These are phyloP conservation scores for Kwoniella dendrophila DNA, from an alignment of 768 basidiomycete species.

Conservation along the genomic window DNA sequence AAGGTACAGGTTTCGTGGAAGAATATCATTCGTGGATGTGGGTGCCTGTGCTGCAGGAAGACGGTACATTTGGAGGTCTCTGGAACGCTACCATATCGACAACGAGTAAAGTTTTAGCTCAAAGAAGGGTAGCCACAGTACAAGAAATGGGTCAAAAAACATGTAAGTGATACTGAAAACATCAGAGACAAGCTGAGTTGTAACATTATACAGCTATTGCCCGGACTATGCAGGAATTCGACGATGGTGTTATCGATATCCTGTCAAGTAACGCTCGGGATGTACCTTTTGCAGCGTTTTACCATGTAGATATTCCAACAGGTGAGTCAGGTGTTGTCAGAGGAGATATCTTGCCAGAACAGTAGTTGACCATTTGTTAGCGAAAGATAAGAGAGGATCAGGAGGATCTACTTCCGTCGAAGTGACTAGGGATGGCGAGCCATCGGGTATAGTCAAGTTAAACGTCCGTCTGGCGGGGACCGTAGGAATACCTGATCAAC, in stretches of 20 bases:
- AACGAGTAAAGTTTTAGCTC: conserved; percentile 48
- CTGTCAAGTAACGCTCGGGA: conserved; percentile 42
- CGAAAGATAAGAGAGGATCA: conserved; percentile 1
- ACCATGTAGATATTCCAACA: conserved; percentile 39
- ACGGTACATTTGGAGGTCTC: conserved; percentile 46
- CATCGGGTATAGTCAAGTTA: not conserved
- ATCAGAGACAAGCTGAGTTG: not conserved
- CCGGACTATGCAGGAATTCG: conserved; percentile 45
- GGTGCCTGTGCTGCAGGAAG: conserved; percentile 47
- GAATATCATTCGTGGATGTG: conserved; percentile 53
- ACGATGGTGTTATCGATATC: conserved; percentile 46
- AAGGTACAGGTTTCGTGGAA: conserved; percentile 42
- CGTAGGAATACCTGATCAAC: conserved; percentile 44
- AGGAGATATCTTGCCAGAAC: not conserved
- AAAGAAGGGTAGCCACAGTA: conserved; percentile 43
- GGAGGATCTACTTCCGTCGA: conserved; percentile 9
- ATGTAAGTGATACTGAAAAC: conserved; percentile 22
- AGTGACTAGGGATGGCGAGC: conserved; percentile 9
- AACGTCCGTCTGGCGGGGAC: conserved; percentile 40
- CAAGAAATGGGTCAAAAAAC: conserved; percentile 50
- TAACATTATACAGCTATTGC: conserved; percentile 36
- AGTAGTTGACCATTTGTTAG: not conserved
- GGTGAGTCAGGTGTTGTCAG: conserved; percentile 2
- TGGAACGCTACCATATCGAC: conserved; percentile 52
- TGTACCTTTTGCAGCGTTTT: conserved; percentile 49